Conservation (phyloP, 176 grass and related monocot species). For the Aegilops speltoides region DNA sequence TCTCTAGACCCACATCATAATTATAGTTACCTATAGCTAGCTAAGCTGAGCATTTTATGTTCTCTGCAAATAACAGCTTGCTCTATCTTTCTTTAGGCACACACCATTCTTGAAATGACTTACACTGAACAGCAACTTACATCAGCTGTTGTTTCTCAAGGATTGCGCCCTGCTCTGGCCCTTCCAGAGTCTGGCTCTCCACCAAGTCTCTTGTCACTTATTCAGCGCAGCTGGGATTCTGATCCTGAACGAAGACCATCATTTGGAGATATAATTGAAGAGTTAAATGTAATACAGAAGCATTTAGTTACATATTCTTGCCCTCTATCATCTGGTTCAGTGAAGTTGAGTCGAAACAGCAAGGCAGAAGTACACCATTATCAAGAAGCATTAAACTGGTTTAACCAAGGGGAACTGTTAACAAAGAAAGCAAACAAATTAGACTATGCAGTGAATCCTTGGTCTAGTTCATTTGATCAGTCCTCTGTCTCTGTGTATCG, state of each 20-base stretch:
- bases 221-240: constrained; percentile 73
- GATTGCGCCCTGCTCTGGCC: constrained; percentile 68
- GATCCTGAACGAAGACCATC: constrained; percentile 77
- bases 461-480: constrained; percentile 44
- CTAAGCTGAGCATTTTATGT: constrained; percentile 10
- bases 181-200: constrained; percentile 62
- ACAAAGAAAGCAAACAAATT: constrained; percentile 38
- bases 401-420: constrained; percentile 65
- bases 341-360: constrained; percentile 39
- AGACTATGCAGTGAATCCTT: constrained; percentile 31
- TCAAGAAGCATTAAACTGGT: constrained; percentile 81
- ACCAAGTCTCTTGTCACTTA: constrained; percentile 68
- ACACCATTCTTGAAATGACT: constrained; percentile 98
- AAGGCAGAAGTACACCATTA: constrained; percentile 41
- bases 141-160: constrained; percentile 80
- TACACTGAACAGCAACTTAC: constrained; percentile 94
- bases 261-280: constrained; percentile 65
- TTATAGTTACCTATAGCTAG: neutral
- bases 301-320: constrained; percentile 37
- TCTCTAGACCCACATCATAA: neutral
- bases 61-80: constrained; percentile 10
- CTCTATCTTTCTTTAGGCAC: constrained; percentile 62
- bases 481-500: constrained; percentile 34
- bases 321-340: constrained; percentile 17
- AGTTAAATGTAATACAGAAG: constrained; percentile 48